Conservation (phyloP, 2,329 filamentous ascomycete genomes). For the Exophiala lecanii-corni region DNA sequence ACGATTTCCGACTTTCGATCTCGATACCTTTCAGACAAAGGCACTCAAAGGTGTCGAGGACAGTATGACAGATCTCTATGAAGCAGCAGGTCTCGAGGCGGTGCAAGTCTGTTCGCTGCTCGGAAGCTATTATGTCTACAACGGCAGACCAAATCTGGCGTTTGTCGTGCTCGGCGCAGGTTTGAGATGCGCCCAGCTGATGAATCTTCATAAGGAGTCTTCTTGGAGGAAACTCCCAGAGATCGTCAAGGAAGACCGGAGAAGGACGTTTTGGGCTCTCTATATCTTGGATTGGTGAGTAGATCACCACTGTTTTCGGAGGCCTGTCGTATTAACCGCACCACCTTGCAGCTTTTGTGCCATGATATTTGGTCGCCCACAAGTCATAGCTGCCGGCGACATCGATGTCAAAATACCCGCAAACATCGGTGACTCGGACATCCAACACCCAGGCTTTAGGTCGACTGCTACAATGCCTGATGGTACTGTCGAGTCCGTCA, state of each 20-base stretch:
- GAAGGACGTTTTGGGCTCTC: slow-evolving; percentile 16
- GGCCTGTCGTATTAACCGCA: too few species aligned
- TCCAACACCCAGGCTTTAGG: slow-evolving; percentile 13
- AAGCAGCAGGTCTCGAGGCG: slow-evolving; percentile 31
- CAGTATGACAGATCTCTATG: slow-evolving; percentile 39
- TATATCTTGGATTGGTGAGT: slow-evolving; percentile 18
- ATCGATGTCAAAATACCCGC: slow-evolving; percentile 17
- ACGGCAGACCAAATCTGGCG: slow-evolving; percentile 15
- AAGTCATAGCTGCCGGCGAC: slow-evolving; percentile 12
- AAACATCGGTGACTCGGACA: slow-evolving; percentile 17
- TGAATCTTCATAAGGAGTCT: slow-evolving; percentile 17
- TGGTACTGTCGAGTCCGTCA: slow-evolving; percentile 15
- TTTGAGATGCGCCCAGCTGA: slow-evolving; percentile 12
- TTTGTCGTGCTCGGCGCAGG: slow-evolving; percentile 16
- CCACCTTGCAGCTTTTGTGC: slow-evolving; percentile 11
- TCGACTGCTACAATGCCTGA: slow-evolving; percentile 18
- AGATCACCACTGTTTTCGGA: too few species aligned
- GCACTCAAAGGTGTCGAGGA: slow-evolving; percentile 30
- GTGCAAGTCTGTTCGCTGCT: slow-evolving; percentile 18
- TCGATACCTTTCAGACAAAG: slow-evolving; percentile 12
- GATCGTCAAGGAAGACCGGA: slow-evolving; percentile 17
- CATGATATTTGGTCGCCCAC: slow-evolving; percentile 17
- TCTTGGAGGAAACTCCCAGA: slow-evolving; percentile 15
- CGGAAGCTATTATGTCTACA: slow-evolving; percentile 15
- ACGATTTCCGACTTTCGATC: slow-evolving; percentile 22